These are phyloP conservation scores for Senna tora DNA, from an alignment of 306 rosid species.

Conservation along the genomic window DNA sequence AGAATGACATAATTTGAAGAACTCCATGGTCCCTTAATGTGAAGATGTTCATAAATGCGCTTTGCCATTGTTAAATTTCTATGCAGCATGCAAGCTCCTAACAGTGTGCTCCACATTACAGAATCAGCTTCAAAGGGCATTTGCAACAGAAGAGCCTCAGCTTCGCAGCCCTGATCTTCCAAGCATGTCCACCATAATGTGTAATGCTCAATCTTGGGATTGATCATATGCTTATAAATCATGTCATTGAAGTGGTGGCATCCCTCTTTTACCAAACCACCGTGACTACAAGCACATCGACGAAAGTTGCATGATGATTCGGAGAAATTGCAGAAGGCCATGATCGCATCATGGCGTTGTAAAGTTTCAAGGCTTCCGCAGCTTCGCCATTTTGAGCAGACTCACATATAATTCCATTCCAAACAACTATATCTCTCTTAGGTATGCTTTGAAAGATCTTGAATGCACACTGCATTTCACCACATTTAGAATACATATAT, in stretches of 20 bases:
- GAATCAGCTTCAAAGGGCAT: too few species aligned
- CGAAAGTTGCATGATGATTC: slow-evolving; percentile 35
- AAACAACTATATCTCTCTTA: slow-evolving; percentile 9
- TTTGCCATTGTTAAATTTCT: too few species aligned
- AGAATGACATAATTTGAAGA: too few species aligned
- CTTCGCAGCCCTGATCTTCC: slow-evolving; percentile 44
- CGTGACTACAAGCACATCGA: slow-evolving; percentile 45
- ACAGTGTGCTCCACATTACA: too few species aligned
- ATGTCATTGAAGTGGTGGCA: slow-evolving; percentile 39
- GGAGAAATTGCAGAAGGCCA: slow-evolving; percentile 17
- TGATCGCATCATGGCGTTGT: slow-evolving; percentile 13
- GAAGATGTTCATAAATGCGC: too few species aligned
- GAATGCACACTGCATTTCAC: slow-evolving; percentile 19
- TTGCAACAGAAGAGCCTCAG: slow-evolving; percentile 36
- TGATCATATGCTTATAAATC: slow-evolving; percentile 33
- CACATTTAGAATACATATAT: slow-evolving; percentile 27
- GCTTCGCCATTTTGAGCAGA: slow-evolving; percentile 33
- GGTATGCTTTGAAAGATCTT: slow-evolving; percentile 21
- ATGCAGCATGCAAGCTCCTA: too few species aligned
- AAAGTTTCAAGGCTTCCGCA: too few species aligned
- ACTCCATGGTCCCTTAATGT: too few species aligned
- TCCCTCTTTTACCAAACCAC: slow-evolving; percentile 41
- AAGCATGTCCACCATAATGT: slow-evolving; percentile 46
- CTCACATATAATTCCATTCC: slow-evolving; percentile 27
- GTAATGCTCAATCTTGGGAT: slow-evolving; percentile 47